phyloP scores from a whole-genome alignment of 768 basidiomycete genomes.

The Rossbeevera mucosa region DNA sequence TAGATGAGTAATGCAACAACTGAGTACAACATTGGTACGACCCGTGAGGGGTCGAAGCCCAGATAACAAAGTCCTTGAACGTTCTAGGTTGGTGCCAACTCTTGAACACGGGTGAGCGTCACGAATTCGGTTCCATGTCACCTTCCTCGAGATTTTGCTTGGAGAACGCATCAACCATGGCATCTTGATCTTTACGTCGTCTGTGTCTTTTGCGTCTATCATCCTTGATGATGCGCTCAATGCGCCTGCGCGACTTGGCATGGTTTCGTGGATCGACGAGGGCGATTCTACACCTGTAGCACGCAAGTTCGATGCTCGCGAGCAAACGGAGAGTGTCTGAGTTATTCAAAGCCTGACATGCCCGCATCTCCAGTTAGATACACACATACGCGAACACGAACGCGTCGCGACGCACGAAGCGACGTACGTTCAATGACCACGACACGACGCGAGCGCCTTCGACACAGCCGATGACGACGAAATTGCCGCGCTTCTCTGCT shows the following conservation, averaged over 20 bases:
- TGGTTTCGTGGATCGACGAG: constrained; percentile 64
- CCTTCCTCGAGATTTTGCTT: constrained; percentile 39
- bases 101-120: constrained; percentile 6
- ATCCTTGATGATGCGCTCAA: constrained; percentile 81
- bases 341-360: constrained; percentile 66
- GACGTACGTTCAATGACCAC: constrained; percentile 76
- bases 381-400: neutral
- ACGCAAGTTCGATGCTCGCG: constrained; percentile 81
- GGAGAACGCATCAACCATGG: constrained; percentile 77
- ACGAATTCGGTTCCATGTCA: constrained; percentile 24
- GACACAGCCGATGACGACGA: constrained; percentile 78
- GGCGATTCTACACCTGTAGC: constrained; percentile 69
- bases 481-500: constrained; percentile 85
- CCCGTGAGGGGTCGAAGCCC: constrained; percentile 2
- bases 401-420: neutral
- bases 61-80: constrained; percentile 11
- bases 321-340: constrained; percentile 78
- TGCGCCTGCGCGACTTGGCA: constrained; percentile 59
- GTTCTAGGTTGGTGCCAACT: constrained; percentile 9
- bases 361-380: constrained; percentile 10
- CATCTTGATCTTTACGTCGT: constrained; percentile 78
- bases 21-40: constrained; percentile 8
- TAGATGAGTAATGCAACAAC: constrained; percentile 23
- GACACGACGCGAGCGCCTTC: constrained; percentile 72
- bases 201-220: constrained; percentile 77